A percentile compares a stretch with the other conserved stretches of the same genome.
Evolutionary conservation across 2,329 filamentous ascomycete genomes (phyloP).

Genomic region (Penicillium frequentans): DNA sequence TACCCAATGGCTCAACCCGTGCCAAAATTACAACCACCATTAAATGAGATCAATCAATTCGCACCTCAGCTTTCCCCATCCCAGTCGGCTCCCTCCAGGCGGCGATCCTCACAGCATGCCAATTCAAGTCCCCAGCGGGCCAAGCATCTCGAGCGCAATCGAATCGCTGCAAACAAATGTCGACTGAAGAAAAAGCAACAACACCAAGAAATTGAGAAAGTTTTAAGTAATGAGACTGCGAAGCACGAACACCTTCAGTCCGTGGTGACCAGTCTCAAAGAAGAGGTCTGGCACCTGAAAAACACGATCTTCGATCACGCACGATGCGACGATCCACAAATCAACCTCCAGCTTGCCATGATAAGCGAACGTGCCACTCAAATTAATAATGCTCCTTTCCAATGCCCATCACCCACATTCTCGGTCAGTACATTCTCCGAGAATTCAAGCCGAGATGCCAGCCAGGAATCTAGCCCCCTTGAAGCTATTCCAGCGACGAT

Average conservation of each 20-base stretch:
- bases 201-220: conserved; percentile 17
- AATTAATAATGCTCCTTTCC: neutral
- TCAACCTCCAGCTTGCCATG: conserved; percentile 17
- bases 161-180: conserved; percentile 25
- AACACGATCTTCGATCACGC: conserved; percentile 22
- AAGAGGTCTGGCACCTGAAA: conserved; percentile 23
- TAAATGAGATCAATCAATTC: neutral
- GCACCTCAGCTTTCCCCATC: neutral
- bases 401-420: conserved; percentile 8
- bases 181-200: conserved; percentile 22
- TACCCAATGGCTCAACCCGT: neutral
- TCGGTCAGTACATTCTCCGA: conserved; percentile 16
- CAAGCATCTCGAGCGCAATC: conserved; percentile 24
- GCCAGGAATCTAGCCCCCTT: neutral
- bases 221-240: conserved; percentile 14
- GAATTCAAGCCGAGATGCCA: conserved; percentile 7
- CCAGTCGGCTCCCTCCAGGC: neutral
- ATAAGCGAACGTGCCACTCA: conserved; percentile 15
- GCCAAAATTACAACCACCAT: neutral
- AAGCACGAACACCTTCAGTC: conserved; percentile 18
- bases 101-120: neutral
- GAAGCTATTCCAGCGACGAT: neutral
- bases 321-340: conserved; percentile 17
- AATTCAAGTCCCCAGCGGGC: conserved; percentile 11
- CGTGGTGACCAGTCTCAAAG: conserved; percentile 13